Base-by-base conservation (phyloP, 768 basidiomycete genomes). In the Podaxis sp. region DNA sequence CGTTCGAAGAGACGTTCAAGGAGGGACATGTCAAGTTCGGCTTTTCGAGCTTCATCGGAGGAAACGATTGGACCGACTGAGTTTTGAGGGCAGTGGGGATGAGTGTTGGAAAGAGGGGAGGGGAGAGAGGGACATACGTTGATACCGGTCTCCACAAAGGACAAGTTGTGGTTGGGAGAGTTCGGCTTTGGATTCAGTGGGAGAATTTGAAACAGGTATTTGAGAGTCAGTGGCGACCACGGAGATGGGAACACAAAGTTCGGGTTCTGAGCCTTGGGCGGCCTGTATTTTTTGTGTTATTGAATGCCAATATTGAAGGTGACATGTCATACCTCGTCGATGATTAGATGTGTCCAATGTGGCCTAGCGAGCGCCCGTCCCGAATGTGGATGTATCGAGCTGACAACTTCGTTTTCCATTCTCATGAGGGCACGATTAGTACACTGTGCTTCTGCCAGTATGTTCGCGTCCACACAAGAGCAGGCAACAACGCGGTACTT, bases 241-340 rank as follows among this genome's bases (percentile, higher is more conserved):
- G 6, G 81, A 81, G n/a, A 82, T 81, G 0, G 82, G 81, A 20
- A 83, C 75, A 50, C 79, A 68, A 26, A 83, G 74, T 64, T 83
- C 82, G 8, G 82, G 82, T 65, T 84, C 82, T 12, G 81, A 80
- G 7, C 80, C 82, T 76, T 84, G 82, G 4, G 81, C 82, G 15
- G 82, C 82, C 82, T 83, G 62, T 2, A 17, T n/a, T 24, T 38
- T 12, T 22, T 24, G 33, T 33, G 20, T 44, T n/a, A 46, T 4
- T 28, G 37, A 24, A 24, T 37, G 38, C 6, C 20, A 3, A 20
- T n/a, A 2, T 11, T 8, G 11, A 24, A 26, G 30, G 17, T n/a
- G 37, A 24, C 33, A 20, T 7, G 26, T 11, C 58, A 66, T 40
- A 80, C 81, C 71, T 84, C 82, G 60, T 84, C 82, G 59, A 84